Evolutionary conservation across 306 rosid species (phyloP).

Genomic region (Gastrolobium villosum): DNA sequence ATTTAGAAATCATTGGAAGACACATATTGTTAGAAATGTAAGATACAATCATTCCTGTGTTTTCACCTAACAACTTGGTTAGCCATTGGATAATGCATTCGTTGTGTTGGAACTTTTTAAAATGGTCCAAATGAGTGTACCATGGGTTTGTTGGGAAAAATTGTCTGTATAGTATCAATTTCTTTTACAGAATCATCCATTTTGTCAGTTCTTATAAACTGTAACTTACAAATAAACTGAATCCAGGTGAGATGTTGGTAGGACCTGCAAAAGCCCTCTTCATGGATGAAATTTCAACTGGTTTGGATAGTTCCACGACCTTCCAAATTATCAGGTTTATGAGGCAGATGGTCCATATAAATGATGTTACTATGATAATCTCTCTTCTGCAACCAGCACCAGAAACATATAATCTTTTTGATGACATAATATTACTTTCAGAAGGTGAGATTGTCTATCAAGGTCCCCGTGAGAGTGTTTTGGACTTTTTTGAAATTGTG

Average conservation of each 20-base stretch:
- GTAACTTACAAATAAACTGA: constrained; percentile 1
- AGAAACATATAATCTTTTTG: constrained; percentile 71
- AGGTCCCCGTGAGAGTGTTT: constrained; percentile 64
- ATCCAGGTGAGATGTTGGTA: constrained; percentile 75
- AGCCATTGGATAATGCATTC: too few species aligned
- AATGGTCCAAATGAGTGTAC: not conserved
- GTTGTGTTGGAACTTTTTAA: not conserved
- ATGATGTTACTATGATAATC: constrained; percentile 71
- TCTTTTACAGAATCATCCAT: constrained; percentile 5
- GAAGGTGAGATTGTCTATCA: constrained; percentile 79
- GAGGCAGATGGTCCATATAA: constrained; percentile 78
- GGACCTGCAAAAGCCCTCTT: constrained; percentile 79
- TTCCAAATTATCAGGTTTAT: constrained; percentile 70
- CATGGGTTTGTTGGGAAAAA: not conserved
- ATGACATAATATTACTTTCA: constrained; percentile 71
- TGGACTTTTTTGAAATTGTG: constrained; percentile 59
- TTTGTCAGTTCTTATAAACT: not conserved
- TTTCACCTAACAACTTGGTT: too few species aligned
- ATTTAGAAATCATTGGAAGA: too few species aligned
- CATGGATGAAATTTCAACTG: constrained; percentile 86
- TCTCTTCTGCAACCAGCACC: constrained; percentile 87
- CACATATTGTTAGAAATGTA: too few species aligned
- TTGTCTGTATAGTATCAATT: not conserved
- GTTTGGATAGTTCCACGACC: constrained; percentile 80
- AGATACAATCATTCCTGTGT: too few species aligned